Evolutionary conservation across 1,139 yeast genomes (phyloP), one percentile per base, ranked within the genome.

Genomic region (Saccharomyces hybrid): DNA sequence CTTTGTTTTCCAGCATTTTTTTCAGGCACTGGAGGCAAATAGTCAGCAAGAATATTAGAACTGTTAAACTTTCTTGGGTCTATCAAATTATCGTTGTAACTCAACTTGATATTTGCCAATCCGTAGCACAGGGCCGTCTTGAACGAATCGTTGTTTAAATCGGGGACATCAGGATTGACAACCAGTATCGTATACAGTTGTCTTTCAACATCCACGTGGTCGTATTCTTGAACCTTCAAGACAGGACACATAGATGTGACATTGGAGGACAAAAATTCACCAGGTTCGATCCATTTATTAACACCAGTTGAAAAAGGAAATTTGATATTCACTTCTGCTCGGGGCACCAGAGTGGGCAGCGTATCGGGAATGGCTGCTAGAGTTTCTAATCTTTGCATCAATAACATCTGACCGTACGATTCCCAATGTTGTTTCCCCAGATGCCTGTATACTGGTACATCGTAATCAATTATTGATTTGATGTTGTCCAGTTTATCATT

Each of bases 161-260:
- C 90, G 26, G 98, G 97, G 51, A 85, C 83, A 70, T 93, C 99
- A 26, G 98, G 97, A 69, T 93, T 93, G 23, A 93, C 95, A 55
- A 93, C 72, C 50, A 91, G 70, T 8, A 91, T 78, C 0, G 97
- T 83, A 72, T 89, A 93, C 54, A 82, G 73, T 53, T 79, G 75
- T 5, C 73, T 72, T 44, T 63, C 49, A 4, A 63, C 54, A 51
- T 75, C 71, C n/a, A 80, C 71, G 42, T 75, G 75, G 46, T 85
- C 88, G 67, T 83, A 91, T 67, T 88, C 93, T 65, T 85, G 87
- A 49, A 93, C 76, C 66, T 81, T 78, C 54, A 93, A 74, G 26
- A 82, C 77, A 42, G 99, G 99, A 20, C 91, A 87, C 62, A 80
- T 78, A 42, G 80, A 70, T 2, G 90, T 88, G 13, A 84, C 88